phyloP scores from a whole-genome alignment of 768 basidiomycete genomes.

The Tulasnella sp. region DNA sequence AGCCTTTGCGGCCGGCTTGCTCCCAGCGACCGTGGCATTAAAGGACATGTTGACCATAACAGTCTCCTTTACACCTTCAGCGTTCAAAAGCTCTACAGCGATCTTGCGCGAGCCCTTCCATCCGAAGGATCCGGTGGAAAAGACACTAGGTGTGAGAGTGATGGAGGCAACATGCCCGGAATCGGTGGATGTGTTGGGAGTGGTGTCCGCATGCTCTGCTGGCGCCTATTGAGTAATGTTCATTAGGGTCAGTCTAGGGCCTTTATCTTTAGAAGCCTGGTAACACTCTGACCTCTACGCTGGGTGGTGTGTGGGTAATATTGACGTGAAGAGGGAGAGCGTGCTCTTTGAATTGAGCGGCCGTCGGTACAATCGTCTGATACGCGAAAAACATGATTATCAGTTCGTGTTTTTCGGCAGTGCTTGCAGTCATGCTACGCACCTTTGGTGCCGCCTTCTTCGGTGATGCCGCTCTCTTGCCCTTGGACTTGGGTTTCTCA shows the following conservation, averaged over 20 bases:
- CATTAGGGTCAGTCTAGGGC: neutral
- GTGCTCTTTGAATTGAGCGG: conserved; percentile 35
- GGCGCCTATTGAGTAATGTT: neutral
- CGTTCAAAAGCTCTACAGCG: conserved; percentile 47
- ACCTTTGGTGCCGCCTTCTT: neutral
- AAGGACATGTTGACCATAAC: conserved; percentile 69
- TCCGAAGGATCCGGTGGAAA: conserved; percentile 68
- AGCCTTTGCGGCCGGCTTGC: conserved; percentile 39
- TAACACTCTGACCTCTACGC: conserved; percentile 23
- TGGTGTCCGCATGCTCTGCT: conserved; percentile 18
- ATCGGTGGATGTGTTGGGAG: conserved; percentile 34
- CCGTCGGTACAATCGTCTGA: conserved; percentile 37
- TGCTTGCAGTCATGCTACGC: neutral
- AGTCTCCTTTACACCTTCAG: conserved; percentile 44
- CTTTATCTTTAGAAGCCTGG: no score
- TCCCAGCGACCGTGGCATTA: conserved; percentile 65
- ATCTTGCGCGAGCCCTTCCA: conserved; percentile 72
- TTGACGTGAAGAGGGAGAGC: conserved; percentile 60
- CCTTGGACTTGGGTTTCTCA: conserved; percentile 24
- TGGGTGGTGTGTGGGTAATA: conserved; percentile 54
- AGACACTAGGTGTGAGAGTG: conserved; percentile 46
- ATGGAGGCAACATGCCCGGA: conserved; percentile 49
- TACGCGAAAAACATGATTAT: neutral
- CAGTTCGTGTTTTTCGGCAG: neutral
- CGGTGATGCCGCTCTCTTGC: conserved; percentile 29